Base-by-base conservation (phyloP, 2,329 filamentous ascomycete genomes). In the Phyllachora maydis region DNA sequence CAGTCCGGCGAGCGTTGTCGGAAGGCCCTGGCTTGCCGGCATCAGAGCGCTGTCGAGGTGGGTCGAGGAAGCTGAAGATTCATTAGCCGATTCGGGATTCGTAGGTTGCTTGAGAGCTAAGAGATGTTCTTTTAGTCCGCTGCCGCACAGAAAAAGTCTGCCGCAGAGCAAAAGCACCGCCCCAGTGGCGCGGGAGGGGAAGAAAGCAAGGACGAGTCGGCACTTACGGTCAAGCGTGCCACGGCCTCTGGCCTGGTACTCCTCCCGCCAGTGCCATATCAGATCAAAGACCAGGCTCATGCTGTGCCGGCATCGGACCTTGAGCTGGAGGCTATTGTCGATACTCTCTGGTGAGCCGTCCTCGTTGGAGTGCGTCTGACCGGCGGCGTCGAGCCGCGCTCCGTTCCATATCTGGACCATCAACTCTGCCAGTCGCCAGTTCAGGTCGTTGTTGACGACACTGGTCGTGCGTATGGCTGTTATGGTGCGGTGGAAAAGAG, bases 351-450 rank as follows among this genome's bases (percentile, higher is more conserved):
- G 50, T 3, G 49, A 42, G 19, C 52, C 44, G 29, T 66, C 61
- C 25, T 59, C 52, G 28, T 56, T 50, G 21, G 54, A 51, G 28
- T 56, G 55, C 18, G 50, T 37, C 21, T 55, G 53, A 35, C 49
- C 47, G 33, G 49, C 49, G 32, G 44, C 47, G 17, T 65, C 59
- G 7, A 64, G 45, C 8, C 61, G 54, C n/a, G 62, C 60, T 2
- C 65, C 72, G 35, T 81, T 78, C 75, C 76, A 88, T 45, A 88
- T 73, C 47, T 85, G 78, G 5, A 78, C 76, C 56, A 85, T 74
- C n/a, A 88, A 61, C 49, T 85, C 78, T 3, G 76, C 75, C 29
- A 85, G 56, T 16, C 78, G 65, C 56, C 75, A 78, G 25, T 78
- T 69, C 8, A 88, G 57, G 38, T 88, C 78, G 37, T 85, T 85